Evolutionary conservation across 805 yeast genomes (phyloP).

Genomic region (Nakazawaea pomicola): DNA sequence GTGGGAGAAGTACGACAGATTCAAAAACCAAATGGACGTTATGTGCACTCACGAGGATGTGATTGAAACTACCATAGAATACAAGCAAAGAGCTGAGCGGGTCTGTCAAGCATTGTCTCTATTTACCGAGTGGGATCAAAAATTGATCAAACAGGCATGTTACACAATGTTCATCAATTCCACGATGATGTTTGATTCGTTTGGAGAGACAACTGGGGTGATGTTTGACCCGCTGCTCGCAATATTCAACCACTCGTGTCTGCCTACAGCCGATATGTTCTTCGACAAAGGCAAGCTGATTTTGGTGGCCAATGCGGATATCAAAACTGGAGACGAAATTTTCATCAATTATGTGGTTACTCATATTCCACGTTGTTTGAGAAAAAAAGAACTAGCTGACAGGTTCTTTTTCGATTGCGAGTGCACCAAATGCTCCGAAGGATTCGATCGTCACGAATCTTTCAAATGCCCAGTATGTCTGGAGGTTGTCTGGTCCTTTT

Average conservation of each 20-base stretch:
- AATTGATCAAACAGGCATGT: background rate
- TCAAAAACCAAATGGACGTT: background rate
- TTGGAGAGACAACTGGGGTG: slow-evolving; percentile 26
- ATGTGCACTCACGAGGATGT: slow-evolving; percentile 3
- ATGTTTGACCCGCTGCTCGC: slow-evolving; percentile 33
- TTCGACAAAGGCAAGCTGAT: slow-evolving; percentile 18
- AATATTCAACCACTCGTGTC: slow-evolving; percentile 36
- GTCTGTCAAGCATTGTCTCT: background rate
- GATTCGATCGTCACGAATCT: slow-evolving; percentile 25
- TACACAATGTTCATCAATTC: slow-evolving; percentile 25
- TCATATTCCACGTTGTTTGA: slow-evolving; percentile 23
- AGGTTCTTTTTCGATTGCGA: slow-evolving; percentile 30
- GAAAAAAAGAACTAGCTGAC: slow-evolving; percentile 23
- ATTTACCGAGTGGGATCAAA: background rate
- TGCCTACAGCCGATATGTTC: slow-evolving; percentile 27
- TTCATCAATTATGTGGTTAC: slow-evolving; percentile 26
- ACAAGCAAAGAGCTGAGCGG: background rate
- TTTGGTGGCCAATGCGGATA: slow-evolving; percentile 18
- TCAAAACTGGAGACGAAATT: slow-evolving; percentile 23
- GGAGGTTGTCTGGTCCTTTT: slow-evolving; percentile 15
- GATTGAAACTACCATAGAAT: background rate
- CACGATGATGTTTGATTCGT: slow-evolving; percentile 22
- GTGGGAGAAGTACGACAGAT: background rate
- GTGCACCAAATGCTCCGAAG: slow-evolving; percentile 24
- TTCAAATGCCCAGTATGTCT: slow-evolving; percentile 22